Base-by-base conservation (phyloP, 257 asterid species). In the Striga asiatica region DNA sequence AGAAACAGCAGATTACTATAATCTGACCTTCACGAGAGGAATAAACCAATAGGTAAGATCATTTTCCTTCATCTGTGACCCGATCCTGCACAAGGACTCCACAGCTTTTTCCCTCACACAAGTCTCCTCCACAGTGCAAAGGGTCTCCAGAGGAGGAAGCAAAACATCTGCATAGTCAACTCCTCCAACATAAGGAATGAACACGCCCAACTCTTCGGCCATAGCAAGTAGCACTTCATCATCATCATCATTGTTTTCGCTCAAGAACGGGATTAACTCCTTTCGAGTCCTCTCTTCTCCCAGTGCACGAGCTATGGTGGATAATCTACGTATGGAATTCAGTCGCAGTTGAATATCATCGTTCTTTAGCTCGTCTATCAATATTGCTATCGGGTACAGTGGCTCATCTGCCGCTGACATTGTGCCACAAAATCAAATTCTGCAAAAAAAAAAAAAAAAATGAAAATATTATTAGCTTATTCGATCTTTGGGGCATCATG, bases 101-200 rank as follows among this genome's bases (percentile, higher is more conserved):
- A 79, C 95, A 16, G 95, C 86, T 69, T 85, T 85, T 56, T 85
- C 95, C 73, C 95, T 70, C 67, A 85, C 95, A 52, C 93, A 78
- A 3, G 95, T 85, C 72, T 82, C 94, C 74, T 82, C 93, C n/a
- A 84, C 88, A 0, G 93, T 72, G 71, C 95, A 82, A 59, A 85
- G 93, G 14, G 84, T 80, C 66, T 89, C 98, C 62, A 89, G 39
- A 47, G 98, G 98, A 13, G 86, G 95, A 38, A 86, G 88, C 76
- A 89, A 75, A 29, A 86, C 91, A 50, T 83, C 82, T 39, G 98
- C 98, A 74, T 89, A 79, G 63, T 89, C 98, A 50, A 83, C 86
- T 0, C 96, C 96, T 64, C 98, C 98, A 67, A 89, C 91, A 52
- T 86, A 86, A n/a, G 96, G 98, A 65, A 89, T 75, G 61, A 86